Conservation (phyloP, 1,139 yeast species). For the Suhomyces bolitotheri region DNA sequence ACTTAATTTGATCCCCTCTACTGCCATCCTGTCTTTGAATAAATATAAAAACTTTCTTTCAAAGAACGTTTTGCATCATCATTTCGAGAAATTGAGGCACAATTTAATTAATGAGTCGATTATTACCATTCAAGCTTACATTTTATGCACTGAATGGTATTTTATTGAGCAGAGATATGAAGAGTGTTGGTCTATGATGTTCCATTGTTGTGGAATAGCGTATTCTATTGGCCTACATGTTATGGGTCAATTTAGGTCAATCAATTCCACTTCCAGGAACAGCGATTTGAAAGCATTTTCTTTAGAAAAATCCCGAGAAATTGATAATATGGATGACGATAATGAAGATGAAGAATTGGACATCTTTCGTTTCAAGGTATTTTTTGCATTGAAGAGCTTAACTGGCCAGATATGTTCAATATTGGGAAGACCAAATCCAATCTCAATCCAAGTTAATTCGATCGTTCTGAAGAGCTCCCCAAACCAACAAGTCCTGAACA, state of each 20-base stretch:
- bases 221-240: conserved; percentile 56
- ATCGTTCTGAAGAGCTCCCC: conserved; percentile 28
- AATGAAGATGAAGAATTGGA: conserved; percentile 32
- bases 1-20: conserved; percentile 23
- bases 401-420: conserved; percentile 53
- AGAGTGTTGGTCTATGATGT: conserved; percentile 51
- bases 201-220: conserved; percentile 50
- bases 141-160: conserved; percentile 52
- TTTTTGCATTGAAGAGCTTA: conserved; percentile 51
- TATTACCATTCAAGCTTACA: conserved; percentile 48
- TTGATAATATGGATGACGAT: conserved; percentile 10
- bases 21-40: conserved; percentile 25
- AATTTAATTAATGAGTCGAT: conserved; percentile 50
- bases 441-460: conserved; percentile 50
- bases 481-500: conserved; percentile 20
- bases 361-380: conserved; percentile 41
- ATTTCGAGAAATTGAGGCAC: conserved; percentile 46
- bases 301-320: conserved; percentile 2
- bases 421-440: conserved; percentile 58
- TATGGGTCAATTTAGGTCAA: conserved; percentile 30
- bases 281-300: conserved; percentile 3
- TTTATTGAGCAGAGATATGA: conserved; percentile 52
- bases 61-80: conserved; percentile 32
- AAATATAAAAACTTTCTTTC: conserved; percentile 31
- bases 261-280: conserved; percentile 10